Base-by-base conservation (phyloP, 1,284 basidiomycete species). In the Sporisorium reilianum region DNA sequence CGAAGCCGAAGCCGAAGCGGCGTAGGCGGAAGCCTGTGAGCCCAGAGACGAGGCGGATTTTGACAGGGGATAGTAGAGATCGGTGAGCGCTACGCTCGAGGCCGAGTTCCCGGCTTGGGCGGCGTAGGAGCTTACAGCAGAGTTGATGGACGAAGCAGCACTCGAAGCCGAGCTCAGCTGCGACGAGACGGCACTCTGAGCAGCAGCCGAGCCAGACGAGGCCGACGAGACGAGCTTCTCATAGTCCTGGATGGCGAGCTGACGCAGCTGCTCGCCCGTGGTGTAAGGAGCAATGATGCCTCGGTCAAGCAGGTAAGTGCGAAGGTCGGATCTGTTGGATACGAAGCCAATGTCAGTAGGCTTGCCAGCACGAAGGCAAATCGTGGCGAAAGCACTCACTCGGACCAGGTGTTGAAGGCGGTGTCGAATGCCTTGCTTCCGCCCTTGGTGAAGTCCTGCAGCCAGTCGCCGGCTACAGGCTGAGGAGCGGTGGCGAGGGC, bases 251-350 rank as follows among this genome's bases (percentile, higher is more conserved):
- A 77, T 72, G 53, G 83, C 83, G 38, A 82, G 57, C 56, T 69
- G 64, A 20, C 80, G 76, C 11, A 84, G 76, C 66, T 82, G 70
- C 64, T 84, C 83, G 44, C 70, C 65, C 8, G 74, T 82, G 38
- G 75, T 75, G 54, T 71, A 70, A 42, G 83, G 83, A 16, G 83
- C 77, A 28, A 84, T 71, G 62, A 84, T 76, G 64, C 82, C 82
- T 16, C 81, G 78, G 55, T 84, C 82, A 20, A 84, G 78, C 16
- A 84, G 75, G 68, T 82, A 84, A 40, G 76, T 69, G 28, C 83
- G 83, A 20, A 84, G 73, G 52, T 76, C 72, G 23, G 75, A 79
- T 25, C 71, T 75, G 56, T 22, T n/a, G n/a, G 1, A 2, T 38
- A 25, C 11, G 44, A 22, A 23, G 18, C 16, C 11, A 34, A 8